Evolutionary conservation across 1,284 basidiomycete species (phyloP).

Genomic region (Cystobasidium pallidum): DNA sequence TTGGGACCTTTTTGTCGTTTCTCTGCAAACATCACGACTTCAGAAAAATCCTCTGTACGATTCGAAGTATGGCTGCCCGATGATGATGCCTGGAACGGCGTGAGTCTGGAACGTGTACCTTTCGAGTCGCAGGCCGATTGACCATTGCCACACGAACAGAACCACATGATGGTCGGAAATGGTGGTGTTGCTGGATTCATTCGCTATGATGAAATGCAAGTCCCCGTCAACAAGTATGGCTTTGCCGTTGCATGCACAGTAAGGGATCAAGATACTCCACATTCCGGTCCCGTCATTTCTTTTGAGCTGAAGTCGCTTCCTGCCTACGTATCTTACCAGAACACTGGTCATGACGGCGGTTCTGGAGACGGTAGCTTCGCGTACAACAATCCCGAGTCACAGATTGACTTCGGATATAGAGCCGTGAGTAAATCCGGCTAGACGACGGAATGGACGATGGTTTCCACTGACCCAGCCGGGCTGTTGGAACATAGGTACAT

Average conservation of each 20-base stretch:
- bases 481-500: conserved; percentile 43
- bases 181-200: conserved; percentile 48
- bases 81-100: conserved; percentile 45
- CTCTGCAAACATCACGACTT: conserved; percentile 42
- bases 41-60: conserved; percentile 42
- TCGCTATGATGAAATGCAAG: conserved; percentile 47
- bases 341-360: conserved; percentile 49
- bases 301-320: background rate
- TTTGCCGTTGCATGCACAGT: conserved; percentile 9
- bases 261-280: background rate
- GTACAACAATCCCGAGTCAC: conserved; percentile 44
- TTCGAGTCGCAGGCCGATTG: too few relatives aligned
- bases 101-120: background rate
- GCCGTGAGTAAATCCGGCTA: conserved; percentile 38
- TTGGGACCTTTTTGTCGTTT: conserved; percentile 40
- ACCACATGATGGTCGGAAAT: conserved; percentile 51
- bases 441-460: too few relatives aligned
- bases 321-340: conserved; percentile 36
- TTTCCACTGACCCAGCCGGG: too few relatives aligned
- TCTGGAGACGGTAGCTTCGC: conserved; percentile 48
- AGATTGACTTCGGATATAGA: conserved; percentile 51
- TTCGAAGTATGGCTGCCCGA: conserved; percentile 52
- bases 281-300: background rate
- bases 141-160: conserved; percentile 17
- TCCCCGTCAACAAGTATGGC: conserved; percentile 42